Evolutionary conservation across 164 flowering plant genomes (phyloP), one percentile per base, ranked within the genome.

Genomic region (Chimonanthus salicifolius): DNA sequence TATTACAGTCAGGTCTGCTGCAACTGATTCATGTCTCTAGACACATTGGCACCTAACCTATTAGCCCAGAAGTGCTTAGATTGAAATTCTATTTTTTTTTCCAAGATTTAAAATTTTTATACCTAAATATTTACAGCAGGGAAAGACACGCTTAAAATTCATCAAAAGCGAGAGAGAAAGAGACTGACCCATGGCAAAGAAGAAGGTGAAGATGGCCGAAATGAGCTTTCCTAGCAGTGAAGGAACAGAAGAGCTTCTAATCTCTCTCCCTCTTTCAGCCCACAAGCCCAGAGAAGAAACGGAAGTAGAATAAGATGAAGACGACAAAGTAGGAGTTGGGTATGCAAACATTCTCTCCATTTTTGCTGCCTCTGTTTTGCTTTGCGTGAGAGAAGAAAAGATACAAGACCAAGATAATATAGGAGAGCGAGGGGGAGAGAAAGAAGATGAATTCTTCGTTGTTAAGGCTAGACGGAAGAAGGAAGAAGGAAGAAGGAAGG

Each of bases 181-280:
- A 68, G 70, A 76, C 91, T 13, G 62, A 90, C 98, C 94, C 78
- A 88, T 71, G 6, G 95, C 97, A 69, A 94, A 92, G 76, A 84
- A 84, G 82, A 89, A 90, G 73, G 97, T 89, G 79, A 94, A 85
- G 72, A 90, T 79, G 74, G 91, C 97, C 58, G 93, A 89, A 78
- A 94, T 76, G 48, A 92, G 76, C 78, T 86, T 89, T 46, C 97
- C 92, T 49, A 94, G 66, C 72, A 88, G 54, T 0, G 90, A 83
- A 75, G 97, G 85, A 45, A 87, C 79, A 8, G 87, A 85, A 71
- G 80, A 83, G 60, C 74, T 72, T 74, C 84, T 78, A 64, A 74
- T 75, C 20, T 78, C 85, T 77, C 72, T 84, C 33, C 88, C 83
- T 78, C 79, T 85, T 1, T 66, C 68, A 45, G 47, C 68, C 68